Evolutionary conservation across 2,329 filamentous ascomycete species (phyloP).

Genomic region (Lachnellula arida): DNA sequence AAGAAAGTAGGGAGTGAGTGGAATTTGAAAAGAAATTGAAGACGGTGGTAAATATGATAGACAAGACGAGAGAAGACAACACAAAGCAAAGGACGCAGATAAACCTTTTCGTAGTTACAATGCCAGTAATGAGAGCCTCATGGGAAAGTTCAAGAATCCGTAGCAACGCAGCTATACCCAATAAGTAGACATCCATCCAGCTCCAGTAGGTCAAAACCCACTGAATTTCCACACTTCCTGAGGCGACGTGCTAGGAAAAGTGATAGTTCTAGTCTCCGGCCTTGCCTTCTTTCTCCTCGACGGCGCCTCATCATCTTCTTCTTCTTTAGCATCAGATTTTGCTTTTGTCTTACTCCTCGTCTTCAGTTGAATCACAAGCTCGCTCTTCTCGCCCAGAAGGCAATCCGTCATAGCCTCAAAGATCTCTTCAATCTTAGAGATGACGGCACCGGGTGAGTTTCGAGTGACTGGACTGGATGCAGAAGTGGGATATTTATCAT

Average conservation of each 20-base stretch:
- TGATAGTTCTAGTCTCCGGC: slow-evolving; percentile 15
- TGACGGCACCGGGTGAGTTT: slow-evolving; percentile 33
- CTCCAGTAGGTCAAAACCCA: slow-evolving; percentile 30
- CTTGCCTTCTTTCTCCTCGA: neutral
- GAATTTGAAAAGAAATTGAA: neutral
- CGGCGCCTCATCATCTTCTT: neutral
- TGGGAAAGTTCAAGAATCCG: slow-evolving; percentile 56
- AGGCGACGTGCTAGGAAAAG: slow-evolving; percentile 45
- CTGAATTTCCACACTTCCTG: slow-evolving; percentile 50
- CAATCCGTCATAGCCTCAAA: slow-evolving; percentile 48
- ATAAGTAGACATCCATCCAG: slow-evolving; percentile 7
- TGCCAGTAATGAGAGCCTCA: slow-evolving; percentile 51
- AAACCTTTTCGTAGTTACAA: slow-evolving; percentile 58
- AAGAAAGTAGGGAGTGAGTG: neutral
- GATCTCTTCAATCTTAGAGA: slow-evolving; percentile 51
- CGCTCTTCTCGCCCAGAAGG: slow-evolving; percentile 39
- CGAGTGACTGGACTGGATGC: neutral
- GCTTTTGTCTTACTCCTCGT: slow-evolving; percentile 24
- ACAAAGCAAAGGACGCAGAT: slow-evolving; percentile 1
- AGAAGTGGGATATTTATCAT: neutral
- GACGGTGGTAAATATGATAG: neutral
- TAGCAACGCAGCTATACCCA: slow-evolving; percentile 47
- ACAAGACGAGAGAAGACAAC: neutral
- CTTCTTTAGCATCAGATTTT: neutral
- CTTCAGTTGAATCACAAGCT: slow-evolving; percentile 46